A percentile compares a stretch with the other conserved stretches of the same genome.
These are phyloP conservation scores for Penicillium thymicola DNA, from an alignment of 2,329 filamentous ascomycete species.

Conservation along the genomic window DNA sequence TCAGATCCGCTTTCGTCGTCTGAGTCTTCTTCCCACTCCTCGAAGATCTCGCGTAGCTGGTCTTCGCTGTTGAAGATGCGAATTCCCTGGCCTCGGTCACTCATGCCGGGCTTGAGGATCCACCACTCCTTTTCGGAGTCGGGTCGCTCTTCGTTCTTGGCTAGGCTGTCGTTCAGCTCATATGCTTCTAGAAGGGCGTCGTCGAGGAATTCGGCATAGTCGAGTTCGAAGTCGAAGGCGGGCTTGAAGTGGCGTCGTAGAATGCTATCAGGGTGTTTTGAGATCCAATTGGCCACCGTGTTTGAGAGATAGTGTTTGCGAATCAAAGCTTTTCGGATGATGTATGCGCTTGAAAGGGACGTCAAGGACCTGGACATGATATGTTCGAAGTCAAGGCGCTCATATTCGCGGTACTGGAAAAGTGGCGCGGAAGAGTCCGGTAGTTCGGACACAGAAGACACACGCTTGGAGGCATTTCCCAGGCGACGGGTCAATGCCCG, in stretches of 20 bases:
- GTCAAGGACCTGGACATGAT: constrained; percentile 60
- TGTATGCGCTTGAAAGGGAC: constrained; percentile 78
- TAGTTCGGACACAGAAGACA: constrained; percentile 51
- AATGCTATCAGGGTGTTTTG: constrained; percentile 72
- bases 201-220: constrained; percentile 95
- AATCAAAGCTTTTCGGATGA: constrained; percentile 94
- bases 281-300: constrained; percentile 79
- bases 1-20: constrained; percentile 47
- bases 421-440: constrained; percentile 49
- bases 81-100: constrained; percentile 91
- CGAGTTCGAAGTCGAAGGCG: constrained; percentile 84
- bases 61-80: constrained; percentile 80
- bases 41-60: constrained; percentile 82
- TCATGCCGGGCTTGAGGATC: constrained; percentile 98
- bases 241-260: constrained; percentile 70
- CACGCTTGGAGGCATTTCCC: constrained; percentile 54
- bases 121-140: constrained; percentile 74
- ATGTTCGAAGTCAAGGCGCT: constrained; percentile 79
- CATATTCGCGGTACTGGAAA: constrained; percentile 82
- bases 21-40: constrained; percentile 76
- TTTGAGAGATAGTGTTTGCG: constrained; percentile 89
- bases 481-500: constrained; percentile 65
- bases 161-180: constrained; percentile 76
- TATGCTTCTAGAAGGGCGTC: constrained; percentile 88
- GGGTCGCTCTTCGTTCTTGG: constrained; percentile 65